phyloP scores from a whole-genome alignment of 108 stramenopile species.

The Cyclotella kingstonii region DNA sequence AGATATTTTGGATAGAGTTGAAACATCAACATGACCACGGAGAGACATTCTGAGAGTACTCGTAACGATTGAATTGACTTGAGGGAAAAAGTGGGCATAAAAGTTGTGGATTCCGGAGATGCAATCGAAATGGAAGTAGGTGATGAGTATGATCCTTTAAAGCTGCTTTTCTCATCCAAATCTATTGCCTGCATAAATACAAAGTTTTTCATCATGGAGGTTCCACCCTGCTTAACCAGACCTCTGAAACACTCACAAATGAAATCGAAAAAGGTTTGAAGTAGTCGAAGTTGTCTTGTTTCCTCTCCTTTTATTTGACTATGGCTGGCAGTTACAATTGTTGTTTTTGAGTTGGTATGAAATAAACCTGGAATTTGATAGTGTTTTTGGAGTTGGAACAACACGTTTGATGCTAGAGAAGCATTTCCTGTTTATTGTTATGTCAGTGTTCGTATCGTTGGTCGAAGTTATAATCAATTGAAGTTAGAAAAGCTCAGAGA shows the following conservation, averaged over 20 bases:
- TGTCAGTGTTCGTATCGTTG: no score
- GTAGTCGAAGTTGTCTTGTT: conserved; percentile 9
- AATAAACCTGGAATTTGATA: neutral
- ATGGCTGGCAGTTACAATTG: no score
- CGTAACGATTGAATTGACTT: conserved; percentile 71
- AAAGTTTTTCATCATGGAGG: conserved; percentile 3
- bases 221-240: conserved; percentile 1
- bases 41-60: conserved; percentile 88
- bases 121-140: neutral
- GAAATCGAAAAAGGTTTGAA: conserved; percentile 25
- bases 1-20: conserved; percentile 86
- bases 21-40: conserved; percentile 91
- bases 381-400: conserved; percentile 7
- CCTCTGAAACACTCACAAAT: conserved; percentile 16
- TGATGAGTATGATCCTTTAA: conserved; percentile 1
- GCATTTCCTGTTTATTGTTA: conserved; percentile 12
- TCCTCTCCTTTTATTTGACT: conserved; percentile 7
- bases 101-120: neutral
- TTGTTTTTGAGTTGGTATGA: neutral
- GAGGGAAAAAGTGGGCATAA: conserved; percentile 3
- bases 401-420: neutral
- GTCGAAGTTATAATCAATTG: neutral
- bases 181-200: neutral
- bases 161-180: neutral
- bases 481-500: neutral